phyloP scores from a whole-genome alignment of 257 asterid species.

The Agastache rugosa region DNA sequence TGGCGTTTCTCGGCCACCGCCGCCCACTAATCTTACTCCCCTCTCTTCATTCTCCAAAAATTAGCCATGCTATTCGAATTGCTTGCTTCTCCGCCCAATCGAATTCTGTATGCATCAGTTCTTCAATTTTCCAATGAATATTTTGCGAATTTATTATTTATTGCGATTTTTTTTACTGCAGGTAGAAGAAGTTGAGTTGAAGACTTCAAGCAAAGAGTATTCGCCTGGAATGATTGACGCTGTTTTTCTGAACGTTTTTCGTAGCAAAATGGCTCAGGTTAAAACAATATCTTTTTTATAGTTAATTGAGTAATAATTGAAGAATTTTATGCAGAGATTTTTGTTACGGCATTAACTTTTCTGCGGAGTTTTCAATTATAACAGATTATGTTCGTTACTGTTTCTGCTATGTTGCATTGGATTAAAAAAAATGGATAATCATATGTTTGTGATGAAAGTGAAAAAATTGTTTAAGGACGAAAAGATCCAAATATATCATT shows the following conservation, averaged over 20 bases:
- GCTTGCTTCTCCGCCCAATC: slow-evolving; percentile 45
- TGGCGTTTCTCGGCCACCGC: slow-evolving; percentile 47
- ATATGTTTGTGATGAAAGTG: not conserved
- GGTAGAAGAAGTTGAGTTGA: slow-evolving; percentile 46
- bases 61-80: slow-evolving; percentile 34
- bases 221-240: slow-evolving; percentile 60
- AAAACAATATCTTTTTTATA: not conserved
- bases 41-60: slow-evolving; percentile 35
- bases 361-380: not conserved
- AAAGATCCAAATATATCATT: not conserved
- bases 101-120: slow-evolving; percentile 40
- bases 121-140: not conserved
- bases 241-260: slow-evolving; percentile 65
- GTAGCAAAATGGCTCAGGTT: slow-evolving; percentile 79
- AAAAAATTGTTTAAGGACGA: not conserved
- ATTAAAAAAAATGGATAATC: not conserved
- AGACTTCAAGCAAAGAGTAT: slow-evolving; percentile 44
- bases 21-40: slow-evolving; percentile 43
- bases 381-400: not conserved
- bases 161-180: slow-evolving; percentile 10
- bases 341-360: not conserved
- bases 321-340: not conserved
- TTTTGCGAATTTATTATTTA: not conserved
- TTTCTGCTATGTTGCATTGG: not conserved
- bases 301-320: not conserved